Evolutionary conservation across 2,329 filamentous ascomycete genomes (phyloP), one percentile per base, ranked within the genome.

Genomic region (Neonectria faginata): DNA sequence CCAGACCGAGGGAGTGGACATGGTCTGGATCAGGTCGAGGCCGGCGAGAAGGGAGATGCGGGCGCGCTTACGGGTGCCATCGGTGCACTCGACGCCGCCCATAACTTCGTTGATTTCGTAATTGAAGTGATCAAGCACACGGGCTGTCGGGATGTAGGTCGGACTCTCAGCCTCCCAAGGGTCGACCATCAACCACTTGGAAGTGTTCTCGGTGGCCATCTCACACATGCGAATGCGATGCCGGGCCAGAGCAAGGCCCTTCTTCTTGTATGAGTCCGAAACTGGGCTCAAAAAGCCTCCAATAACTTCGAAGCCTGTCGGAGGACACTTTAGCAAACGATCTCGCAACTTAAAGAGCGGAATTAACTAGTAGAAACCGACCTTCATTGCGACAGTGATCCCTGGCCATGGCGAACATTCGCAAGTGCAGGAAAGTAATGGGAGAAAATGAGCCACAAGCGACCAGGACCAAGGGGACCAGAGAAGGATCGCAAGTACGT

Each of bases 81-180:
- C 86, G 20, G 85, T 84, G 51, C 86, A 87, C 73, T 92, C 86
- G 31, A 96, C 88, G 10, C 94, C 94, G 7, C 94, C 94, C 48
- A 93, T 87, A 25, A 88, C 86, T 56, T 79, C 75, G 77, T 97
- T 97, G 76, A 97, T 92, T 78, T 97, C 93, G 75, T 95, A 82
- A 70, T 97, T 90, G 73, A 97, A 96, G 79, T 97, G 95, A 75
- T 97, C 93, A 53, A 97, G 84, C 44, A 97, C 94, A 72, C 91
- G 88, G 42, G 94, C 95, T 1, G 95, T 98, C 16, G 94, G 93
- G 67, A 93, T 90, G 77, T 97, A 98, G 7, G 70, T 92, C 86
- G 74, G 90, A 88, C 80, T 97, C 89, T 73, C 91, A 39, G 93
- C 92, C 83, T 97, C 94, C 91, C 92, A 97, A 0, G 92, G 89